phyloP scores from a whole-genome alignment of 1,284 basidiomycete genomes.

The Binderoboletus segoi region DNA sequence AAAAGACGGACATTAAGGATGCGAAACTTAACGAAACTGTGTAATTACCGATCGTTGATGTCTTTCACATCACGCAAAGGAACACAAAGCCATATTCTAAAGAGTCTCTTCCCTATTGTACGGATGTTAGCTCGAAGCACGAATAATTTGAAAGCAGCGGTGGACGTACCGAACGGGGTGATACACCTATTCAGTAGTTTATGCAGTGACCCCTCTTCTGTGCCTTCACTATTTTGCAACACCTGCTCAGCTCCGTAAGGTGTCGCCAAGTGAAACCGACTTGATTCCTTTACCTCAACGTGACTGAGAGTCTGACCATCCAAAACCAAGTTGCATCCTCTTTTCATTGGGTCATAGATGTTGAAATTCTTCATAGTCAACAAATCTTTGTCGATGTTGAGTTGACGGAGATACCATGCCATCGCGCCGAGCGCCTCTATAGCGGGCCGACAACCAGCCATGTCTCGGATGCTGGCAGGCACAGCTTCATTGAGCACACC shows the following conservation, averaged over 20 bases:
- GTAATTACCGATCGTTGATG: constrained; percentile 80
- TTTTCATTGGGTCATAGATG: constrained; percentile 91
- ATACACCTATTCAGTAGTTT: constrained; percentile 83
- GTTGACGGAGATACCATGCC: constrained; percentile 90
- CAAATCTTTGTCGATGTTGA: constrained; percentile 94
- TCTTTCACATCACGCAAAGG: constrained; percentile 79
- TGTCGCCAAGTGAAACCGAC: background rate
- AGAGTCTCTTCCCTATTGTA: constrained; percentile 79
- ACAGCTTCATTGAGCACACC: constrained; percentile 53
- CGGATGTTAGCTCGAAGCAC: constrained; percentile 15
- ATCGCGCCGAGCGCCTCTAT: constrained; percentile 87
- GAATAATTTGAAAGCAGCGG: constrained; percentile 6
- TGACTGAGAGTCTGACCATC: constrained; percentile 95
- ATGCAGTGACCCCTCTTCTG: constrained; percentile 84
- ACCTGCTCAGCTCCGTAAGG: constrained; percentile 51
- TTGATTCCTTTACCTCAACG: constrained; percentile 67
- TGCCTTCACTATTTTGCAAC: constrained; percentile 88
- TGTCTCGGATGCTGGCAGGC: constrained; percentile 73
- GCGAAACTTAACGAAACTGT: constrained; percentile 10
- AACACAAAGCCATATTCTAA: constrained; percentile 93
- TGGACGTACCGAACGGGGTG: constrained; percentile 80
- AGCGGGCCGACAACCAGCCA: constrained; percentile 66
- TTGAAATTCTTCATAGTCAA: constrained; percentile 95
- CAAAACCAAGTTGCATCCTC: constrained; percentile 79
- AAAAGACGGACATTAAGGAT: constrained; percentile 19